Evolutionary conservation across 345 rosid genomes (phyloP).

Genomic region (Arabis hirsuta): DNA sequence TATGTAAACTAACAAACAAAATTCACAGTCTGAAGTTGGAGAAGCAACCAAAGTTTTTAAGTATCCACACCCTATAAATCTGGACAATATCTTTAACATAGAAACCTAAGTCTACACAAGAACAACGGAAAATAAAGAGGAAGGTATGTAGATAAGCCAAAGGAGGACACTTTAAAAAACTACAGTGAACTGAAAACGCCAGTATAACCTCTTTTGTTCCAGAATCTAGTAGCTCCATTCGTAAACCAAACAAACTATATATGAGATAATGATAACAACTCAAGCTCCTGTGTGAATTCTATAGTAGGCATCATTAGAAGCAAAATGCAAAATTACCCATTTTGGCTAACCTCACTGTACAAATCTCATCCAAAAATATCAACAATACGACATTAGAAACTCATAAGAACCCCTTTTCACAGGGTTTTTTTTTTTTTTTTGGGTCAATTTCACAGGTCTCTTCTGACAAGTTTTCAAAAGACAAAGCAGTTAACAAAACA

Average conservation of each 20-base stretch:
- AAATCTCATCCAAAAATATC: slow-evolving; percentile 7
- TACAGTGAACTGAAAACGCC: background rate
- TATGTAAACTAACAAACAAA: background rate
- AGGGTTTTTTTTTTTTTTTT: too few species aligned
- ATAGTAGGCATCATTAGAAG: background rate
- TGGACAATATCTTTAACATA: background rate
- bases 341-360: slow-evolving; percentile 9
- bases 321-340: background rate
- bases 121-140: background rate
- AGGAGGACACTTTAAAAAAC: background rate
- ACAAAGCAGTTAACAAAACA: background rate
- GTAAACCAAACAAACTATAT: slow-evolving; percentile 8
- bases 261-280: slow-evolving; percentile 7
- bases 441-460: background rate
- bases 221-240: background rate
- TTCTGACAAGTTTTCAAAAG: background rate
- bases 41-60: background rate
- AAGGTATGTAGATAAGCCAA: background rate
- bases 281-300: background rate
- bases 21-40: slow-evolving; percentile 5
- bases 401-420: background rate
- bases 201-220: background rate
- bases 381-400: background rate
- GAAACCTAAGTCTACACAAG: slow-evolving; percentile 9
- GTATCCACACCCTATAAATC: background rate